Conservation (phyloP, 805 yeast species). For the Saccharomycopsis fodiens region DNA sequence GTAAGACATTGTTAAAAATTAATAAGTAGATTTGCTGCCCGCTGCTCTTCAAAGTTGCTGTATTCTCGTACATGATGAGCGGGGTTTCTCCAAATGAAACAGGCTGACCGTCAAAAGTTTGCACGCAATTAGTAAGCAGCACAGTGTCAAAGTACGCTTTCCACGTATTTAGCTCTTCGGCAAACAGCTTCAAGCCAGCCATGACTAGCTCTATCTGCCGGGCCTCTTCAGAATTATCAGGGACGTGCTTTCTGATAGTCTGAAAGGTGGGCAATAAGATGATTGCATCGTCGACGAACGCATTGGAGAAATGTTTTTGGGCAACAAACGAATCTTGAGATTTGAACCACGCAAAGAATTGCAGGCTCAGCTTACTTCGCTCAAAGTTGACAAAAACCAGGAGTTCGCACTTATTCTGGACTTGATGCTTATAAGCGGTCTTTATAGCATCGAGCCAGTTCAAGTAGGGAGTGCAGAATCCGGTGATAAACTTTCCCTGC, state of each 20-base stretch:
- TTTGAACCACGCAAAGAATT: neutral
- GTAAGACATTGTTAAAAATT: neutral
- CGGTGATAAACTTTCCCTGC: slow-evolving; percentile 4
- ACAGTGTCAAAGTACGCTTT: neutral
- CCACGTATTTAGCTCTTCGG: neutral
- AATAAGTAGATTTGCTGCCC: neutral
- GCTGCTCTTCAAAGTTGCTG: neutral
- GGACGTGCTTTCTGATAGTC: neutral
- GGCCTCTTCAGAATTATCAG: neutral
- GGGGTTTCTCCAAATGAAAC: no score
- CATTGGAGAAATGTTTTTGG: neutral
- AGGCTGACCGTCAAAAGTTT: no score
- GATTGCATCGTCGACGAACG: slow-evolving; percentile 2
- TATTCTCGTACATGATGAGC: neutral
- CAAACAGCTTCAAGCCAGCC: neutral
- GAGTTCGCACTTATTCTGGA: neutral
- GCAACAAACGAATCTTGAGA: neutral
- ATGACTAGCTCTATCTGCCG: slow-evolving; percentile 1
- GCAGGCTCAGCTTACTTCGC: neutral
- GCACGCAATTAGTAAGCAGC: neutral
- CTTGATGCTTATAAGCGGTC: neutral
- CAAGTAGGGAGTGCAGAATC: neutral
- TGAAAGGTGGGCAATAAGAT: neutral
- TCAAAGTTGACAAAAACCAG: slow-evolving; percentile 1
- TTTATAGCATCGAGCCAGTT: neutral